Base-by-base conservation (phyloP, 352 stramenopile species). In the Phytopythium delawarense region DNA sequence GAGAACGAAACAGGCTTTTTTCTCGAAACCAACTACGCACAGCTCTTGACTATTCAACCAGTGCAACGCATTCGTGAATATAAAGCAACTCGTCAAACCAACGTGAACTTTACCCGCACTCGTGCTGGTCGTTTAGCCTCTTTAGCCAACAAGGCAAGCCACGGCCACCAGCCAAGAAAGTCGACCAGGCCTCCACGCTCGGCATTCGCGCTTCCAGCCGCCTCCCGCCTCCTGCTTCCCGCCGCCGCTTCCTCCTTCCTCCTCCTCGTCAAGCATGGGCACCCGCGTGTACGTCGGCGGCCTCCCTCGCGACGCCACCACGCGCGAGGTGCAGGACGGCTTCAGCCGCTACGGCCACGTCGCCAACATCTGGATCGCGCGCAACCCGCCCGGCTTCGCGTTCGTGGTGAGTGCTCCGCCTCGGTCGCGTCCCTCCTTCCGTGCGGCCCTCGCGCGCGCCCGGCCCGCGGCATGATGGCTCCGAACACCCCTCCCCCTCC, bases 261-360 rank as follows among this genome's bases (percentile, higher is more conserved):
- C 18, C n/a, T 30, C 52, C n/a, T 32, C 35, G 15, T 58, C 39
- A 64, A 85, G 18, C 63, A 92, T 92, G 84, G 81, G 81, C 55
- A 91, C 84, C 64, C 86, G 86, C 56, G 80, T 92, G 53, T 94
- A 94, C 65, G 81, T 94, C 59, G 86, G 86, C 62, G 86, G 86
- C 54, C 79, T 94, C 9, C 86, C 86, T 32, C 82, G 83, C 64
- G 83, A 92, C 64, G 86, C 84, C 46, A 92, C 81, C 42, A 90
- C 82, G 54, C 81, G 81, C 35, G 86, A 94, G 70, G 77, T 94
- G 57, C 80, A 94, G 62, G 86, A 93, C 60, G 78, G 78, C 32
- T 94, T 94, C 74, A 81, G 61, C 64, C 86, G 84, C 72, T 94
- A 92, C 67, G 86, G 86, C 53, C 80, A 93, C 74, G 79, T 94